Base-by-base conservation (phyloP, 306 rosid species). In the Carpinus fangiana region DNA sequence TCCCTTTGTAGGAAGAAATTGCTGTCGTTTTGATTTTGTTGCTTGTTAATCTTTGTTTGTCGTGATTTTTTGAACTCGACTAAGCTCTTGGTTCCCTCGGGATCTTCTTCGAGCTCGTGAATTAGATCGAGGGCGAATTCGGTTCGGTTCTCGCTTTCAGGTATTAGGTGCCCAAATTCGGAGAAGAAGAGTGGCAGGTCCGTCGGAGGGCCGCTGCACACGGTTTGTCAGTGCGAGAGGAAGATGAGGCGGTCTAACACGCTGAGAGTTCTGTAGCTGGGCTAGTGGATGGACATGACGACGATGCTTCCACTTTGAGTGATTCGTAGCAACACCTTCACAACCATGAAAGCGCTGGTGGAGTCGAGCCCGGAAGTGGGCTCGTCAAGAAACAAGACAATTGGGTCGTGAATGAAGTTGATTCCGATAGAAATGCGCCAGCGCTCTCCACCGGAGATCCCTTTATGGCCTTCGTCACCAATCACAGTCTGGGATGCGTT, bases 321-420 rank as follows among this genome's bases (percentile, higher is more conserved):
- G 21, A 94, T 94, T 59, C 95, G 76, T 80, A 92, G 90, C 26
- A 94, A 59, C 0, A 94, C 98, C 73, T 94, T 92, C 16, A 94
- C 98, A 4, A 94, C 97, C 98, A 94, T 92, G 88, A 77, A 94
- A 3, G 98, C 97, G 21, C 95, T 89, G 7, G 98, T 94, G 14
- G 98, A 94, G 72, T 94, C 98, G 0, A 94, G 87, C 0, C 98
- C 98, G 0, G 98, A 92, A 56, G 98, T 94, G 1, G 98, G 98
- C 64, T 94, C 98, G 56, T 94, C 98, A 0, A 94, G 94, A 82
- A 94, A 94, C 69, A 94, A 68, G 4, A 94, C 78, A 13, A 94
- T 90, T 0, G 98, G 98, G 14, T 94, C 96, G 55, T 94, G 98
- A 45, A 94, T 92, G 12, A 94, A 90, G 76, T 94, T 97, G 9